Percentiles rank a stretch among this genome's conserved stretches.
Evolutionary conservation across 2,329 filamentous ascomycete genomes (phyloP).

Genomic region (Leptographium procerum): DNA sequence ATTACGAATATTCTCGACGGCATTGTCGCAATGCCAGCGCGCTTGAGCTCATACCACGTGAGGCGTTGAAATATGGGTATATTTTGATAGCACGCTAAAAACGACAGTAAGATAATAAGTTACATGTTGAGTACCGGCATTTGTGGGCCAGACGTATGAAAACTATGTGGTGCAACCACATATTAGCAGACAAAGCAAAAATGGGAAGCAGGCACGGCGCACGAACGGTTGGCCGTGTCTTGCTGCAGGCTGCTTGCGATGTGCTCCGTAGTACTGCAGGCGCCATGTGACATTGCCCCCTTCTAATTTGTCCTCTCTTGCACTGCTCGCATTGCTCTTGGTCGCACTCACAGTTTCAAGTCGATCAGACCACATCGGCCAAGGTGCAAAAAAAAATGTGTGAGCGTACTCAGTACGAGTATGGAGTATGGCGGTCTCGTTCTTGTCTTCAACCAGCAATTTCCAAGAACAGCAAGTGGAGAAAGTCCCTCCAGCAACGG

Average conservation of each 20-base stretch:
- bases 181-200: neutral
- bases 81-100: neutral
- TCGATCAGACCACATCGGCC: neutral
- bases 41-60: no score
- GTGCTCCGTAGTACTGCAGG: neutral
- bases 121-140: conserved; percentile 1
- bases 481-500: conserved; percentile 4
- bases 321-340: neutral
- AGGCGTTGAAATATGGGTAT: neutral
- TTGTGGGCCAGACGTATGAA: neutral
- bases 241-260: neutral
- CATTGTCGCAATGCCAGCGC: neutral
- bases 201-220: neutral
- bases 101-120: neutral
- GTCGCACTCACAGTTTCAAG: neutral
- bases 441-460: neutral
- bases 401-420: neutral
- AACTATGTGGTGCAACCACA: neutral
- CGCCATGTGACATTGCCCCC: neutral
- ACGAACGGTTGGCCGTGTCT: neutral
- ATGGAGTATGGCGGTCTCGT: neutral
- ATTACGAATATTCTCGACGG: neutral
- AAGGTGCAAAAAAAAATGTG: neutral
- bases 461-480: neutral
- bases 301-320: neutral